phyloP scores from a whole-genome alignment of 441 rosid species.

The Corymbia citriodora region DNA sequence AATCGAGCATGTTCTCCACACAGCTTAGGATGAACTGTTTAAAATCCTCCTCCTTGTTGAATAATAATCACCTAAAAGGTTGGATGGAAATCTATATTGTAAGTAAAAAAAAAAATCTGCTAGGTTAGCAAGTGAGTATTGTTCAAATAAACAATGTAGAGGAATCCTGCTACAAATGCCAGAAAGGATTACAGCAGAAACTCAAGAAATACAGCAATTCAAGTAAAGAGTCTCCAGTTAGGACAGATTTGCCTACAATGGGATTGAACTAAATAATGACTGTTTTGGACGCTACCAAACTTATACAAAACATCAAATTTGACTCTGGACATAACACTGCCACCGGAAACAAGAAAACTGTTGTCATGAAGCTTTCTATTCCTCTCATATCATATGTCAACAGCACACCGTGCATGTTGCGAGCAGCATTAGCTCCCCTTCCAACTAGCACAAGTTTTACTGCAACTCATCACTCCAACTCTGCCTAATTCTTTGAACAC shows the following conservation, averaged over 20 bases:
- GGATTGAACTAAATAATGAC: neutral
- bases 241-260: neutral
- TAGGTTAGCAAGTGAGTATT: neutral
- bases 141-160: neutral
- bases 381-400: neutral
- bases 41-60: neutral
- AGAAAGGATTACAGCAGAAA: neutral
- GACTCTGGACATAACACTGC: neutral
- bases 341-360: neutral
- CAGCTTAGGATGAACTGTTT: neutral
- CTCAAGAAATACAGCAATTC: neutral
- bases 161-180: neutral
- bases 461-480: neutral
- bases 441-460: neutral
- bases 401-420: neutral
- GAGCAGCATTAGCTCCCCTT: neutral
- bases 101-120: neutral
- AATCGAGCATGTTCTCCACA: neutral
- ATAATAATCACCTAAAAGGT: neutral
- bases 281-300: neutral
- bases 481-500: neutral
- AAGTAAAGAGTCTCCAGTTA: neutral
- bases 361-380: neutral
- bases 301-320: neutral
- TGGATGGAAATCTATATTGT: neutral